Evolutionary conservation across 768 basidiomycete species (phyloP).

Genomic region (Leccinum rimulosum): DNA sequence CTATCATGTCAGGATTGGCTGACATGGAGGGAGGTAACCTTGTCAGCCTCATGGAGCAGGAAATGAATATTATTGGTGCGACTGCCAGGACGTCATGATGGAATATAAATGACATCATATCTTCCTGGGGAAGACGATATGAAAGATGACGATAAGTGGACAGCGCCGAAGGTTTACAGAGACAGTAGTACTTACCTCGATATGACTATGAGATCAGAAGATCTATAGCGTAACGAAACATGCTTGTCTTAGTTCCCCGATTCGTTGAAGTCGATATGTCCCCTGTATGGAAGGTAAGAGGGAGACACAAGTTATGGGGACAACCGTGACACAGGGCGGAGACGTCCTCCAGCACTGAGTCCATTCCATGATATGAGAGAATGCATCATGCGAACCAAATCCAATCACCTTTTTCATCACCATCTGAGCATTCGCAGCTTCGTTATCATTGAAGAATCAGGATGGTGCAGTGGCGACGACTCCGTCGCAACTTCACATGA

Average conservation of each 20-base stretch:
- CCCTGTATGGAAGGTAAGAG: background rate
- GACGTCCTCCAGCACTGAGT: too few species aligned
- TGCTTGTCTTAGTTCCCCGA: too few species aligned
- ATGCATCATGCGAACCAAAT: background rate
- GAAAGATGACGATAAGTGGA: background rate
- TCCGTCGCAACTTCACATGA: background rate
- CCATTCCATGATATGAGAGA: background rate
- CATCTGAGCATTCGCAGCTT: background rate
- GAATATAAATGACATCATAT: too few species aligned
- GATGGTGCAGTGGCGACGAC: background rate
- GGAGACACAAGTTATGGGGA: too few species aligned
- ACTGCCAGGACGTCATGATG: background rate
- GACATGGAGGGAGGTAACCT: background rate
- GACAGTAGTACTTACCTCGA: background rate
- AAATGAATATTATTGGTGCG: background rate
- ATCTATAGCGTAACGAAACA: background rate
- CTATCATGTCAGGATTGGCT: constrained; percentile 4
- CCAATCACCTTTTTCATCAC: too few species aligned
- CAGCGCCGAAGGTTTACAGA: background rate
- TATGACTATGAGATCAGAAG: background rate
- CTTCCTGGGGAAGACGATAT: background rate
- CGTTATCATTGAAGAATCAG: background rate
- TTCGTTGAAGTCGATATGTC: too few species aligned
- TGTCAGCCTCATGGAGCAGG: constrained; percentile 11
- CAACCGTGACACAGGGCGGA: too few species aligned